Base-by-base conservation (phyloP, 1,139 yeast species). In the Blastobotrys aristatus region DNA sequence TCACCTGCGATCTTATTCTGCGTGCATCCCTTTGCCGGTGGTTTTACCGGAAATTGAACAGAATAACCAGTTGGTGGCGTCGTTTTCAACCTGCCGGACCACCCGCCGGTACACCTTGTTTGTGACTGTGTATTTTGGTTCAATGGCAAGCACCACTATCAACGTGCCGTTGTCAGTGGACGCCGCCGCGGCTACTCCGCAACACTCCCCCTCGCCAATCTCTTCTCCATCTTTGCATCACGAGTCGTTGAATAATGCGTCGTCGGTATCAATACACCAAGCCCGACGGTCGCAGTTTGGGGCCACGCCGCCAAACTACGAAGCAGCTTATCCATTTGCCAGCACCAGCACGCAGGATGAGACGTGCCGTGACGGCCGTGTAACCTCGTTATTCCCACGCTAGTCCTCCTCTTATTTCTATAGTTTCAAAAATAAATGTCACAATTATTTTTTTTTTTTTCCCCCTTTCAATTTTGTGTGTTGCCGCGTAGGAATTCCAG, bases 401-500 rank as follows among this genome's bases (percentile, higher is more conserved):
- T n/a, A n/a, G n/a, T n/a, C n/a, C n/a, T n/a, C n/a, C n/a, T n/a
- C n/a, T n/a, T n/a, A n/a, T n/a, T n/a, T n/a, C n/a, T n/a, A n/a
- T n/a, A n/a, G n/a, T n/a, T n/a, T n/a, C n/a, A n/a, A n/a, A n/a
- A n/a, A n/a, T n/a, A n/a, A n/a, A n/a, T n/a, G n/a, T n/a, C n/a
- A n/a, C n/a, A n/a, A n/a, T n/a, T n/a, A n/a, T n/a, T n/a, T n/a
- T n/a, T n/a, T n/a, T n/a, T n/a, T n/a, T n/a, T n/a, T n/a, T n/a
- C n/a, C n/a, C n/a, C n/a, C n/a, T n/a, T n/a, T n/a, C n/a, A n/a
- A n/a, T n/a, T n/a, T n/a, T n/a, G n/a, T n/a, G n/a, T n/a, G n/a
- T n/a, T 17, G 2, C 39, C 44, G 5, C 44, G 30, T 7, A 49
- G 26, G 27, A 49, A 49, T 10, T 46, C 50, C 18, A 42, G 8